Percentiles rank a stretch among this genome's conserved stretches.
Evolutionary conservation across 2,329 filamentous ascomycete species (phyloP).

Genomic region (Tolypocladium ophioglossoides): DNA sequence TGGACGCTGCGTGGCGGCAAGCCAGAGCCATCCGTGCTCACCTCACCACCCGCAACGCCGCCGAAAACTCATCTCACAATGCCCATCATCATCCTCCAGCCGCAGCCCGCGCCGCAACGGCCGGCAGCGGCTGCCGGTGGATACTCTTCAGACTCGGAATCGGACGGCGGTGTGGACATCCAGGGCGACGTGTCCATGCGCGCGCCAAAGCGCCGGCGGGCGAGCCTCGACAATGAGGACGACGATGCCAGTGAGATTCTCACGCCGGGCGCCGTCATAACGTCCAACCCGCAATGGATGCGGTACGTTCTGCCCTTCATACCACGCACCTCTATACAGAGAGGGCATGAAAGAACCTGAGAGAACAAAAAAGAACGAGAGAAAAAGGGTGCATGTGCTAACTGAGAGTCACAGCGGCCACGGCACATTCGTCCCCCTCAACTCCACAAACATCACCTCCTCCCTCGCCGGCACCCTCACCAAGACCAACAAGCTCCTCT

Average conservation of each 20-base stretch:
- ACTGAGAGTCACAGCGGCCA: slow-evolving; percentile 58
- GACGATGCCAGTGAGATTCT: slow-evolving; percentile 47
- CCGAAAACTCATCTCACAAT: slow-evolving; percentile 16
- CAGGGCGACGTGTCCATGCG: slow-evolving; percentile 35
- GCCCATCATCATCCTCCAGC: slow-evolving; percentile 38
- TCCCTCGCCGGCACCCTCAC: slow-evolving; percentile 84
- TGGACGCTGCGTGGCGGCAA: not conserved
- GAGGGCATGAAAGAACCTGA: too few species aligned
- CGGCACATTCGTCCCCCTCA: slow-evolving; percentile 67
- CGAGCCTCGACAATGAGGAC: slow-evolving; percentile 10
- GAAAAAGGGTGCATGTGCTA: not conserved
- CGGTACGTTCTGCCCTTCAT: slow-evolving; percentile 32
- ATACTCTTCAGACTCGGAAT: slow-evolving; percentile 29
- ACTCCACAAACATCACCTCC: slow-evolving; percentile 63
- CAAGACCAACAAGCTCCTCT: slow-evolving; percentile 95
- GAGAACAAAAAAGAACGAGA: too few species aligned
- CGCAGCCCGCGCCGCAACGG: slow-evolving; percentile 20
- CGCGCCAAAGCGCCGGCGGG: slow-evolving; percentile 26
- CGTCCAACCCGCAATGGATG: slow-evolving; percentile 95
- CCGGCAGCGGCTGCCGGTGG: slow-evolving; percentile 9
- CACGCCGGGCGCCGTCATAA: slow-evolving; percentile 82
- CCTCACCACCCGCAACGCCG: not conserved
- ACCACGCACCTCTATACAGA: not conserved
- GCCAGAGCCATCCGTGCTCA: not conserved
- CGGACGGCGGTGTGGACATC: slow-evolving; percentile 34